Conservation (phyloP, 768 basidiomycete species). For the Tylopilus intermedius region DNA sequence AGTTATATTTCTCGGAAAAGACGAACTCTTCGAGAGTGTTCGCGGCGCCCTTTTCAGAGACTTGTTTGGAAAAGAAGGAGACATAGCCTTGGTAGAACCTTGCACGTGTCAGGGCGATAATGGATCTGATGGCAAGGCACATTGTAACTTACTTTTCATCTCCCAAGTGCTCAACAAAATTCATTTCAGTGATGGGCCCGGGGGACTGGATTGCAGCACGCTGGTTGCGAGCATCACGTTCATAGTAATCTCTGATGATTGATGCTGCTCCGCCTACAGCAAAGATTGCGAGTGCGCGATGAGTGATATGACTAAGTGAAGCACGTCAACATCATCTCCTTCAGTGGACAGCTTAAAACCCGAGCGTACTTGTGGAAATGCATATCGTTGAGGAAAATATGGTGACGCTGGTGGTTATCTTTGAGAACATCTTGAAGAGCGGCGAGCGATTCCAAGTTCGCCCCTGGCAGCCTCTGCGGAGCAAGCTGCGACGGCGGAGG, state of each 20-base stretch:
- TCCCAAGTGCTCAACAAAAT: slow-evolving; percentile 22
- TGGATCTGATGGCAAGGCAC: neutral
- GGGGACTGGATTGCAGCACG: slow-evolving; percentile 25
- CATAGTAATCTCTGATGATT: slow-evolving; percentile 25
- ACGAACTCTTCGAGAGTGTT: too few species aligned
- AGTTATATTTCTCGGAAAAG: too few species aligned
- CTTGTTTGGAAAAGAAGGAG: too few species aligned
- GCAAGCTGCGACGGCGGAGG: slow-evolving; percentile 22
- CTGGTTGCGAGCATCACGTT: slow-evolving; percentile 17
- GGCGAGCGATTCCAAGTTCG: slow-evolving; percentile 18
- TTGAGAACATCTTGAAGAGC: slow-evolving; percentile 34
- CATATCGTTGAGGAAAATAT: slow-evolving; percentile 45
- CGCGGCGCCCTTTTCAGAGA: too few species aligned
- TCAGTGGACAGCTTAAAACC: neutral
- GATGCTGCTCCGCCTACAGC: slow-evolving; percentile 22
- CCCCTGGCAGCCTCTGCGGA: slow-evolving; percentile 28
- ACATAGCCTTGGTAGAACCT: too few species aligned
- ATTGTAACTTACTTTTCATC: slow-evolving; percentile 22
- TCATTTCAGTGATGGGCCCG: slow-evolving; percentile 18
- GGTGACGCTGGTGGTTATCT: slow-evolving; percentile 45
- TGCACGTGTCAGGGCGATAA: neutral
- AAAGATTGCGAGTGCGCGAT: slow-evolving; percentile 28
- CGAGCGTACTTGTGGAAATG: slow-evolving; percentile 48
- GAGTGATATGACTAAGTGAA: slow-evolving; percentile 24
- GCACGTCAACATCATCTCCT: neutral